Percentiles rank a stretch among this genome's conserved stretches.
Evolutionary conservation across 2,329 filamentous ascomycete species (phyloP).

Genomic region (Chrysoporthe puriensis): DNA sequence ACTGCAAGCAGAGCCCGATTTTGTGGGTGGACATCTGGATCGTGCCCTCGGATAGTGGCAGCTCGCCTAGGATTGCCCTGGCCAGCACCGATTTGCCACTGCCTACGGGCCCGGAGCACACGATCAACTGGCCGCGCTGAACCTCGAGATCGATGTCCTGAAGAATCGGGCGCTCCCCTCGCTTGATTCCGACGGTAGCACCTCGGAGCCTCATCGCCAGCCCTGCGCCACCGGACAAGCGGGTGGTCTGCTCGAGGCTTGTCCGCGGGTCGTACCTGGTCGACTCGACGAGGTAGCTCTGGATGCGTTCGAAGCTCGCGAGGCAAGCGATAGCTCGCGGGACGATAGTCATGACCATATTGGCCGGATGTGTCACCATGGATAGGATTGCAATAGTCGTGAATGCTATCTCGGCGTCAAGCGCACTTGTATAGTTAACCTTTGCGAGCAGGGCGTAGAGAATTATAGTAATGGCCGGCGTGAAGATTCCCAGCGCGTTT

Average conservation of each 20-base stretch:
- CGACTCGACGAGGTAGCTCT: constrained; percentile 36
- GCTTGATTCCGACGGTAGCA: constrained; percentile 24
- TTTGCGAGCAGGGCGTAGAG: constrained; percentile 39
- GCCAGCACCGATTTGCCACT: constrained; percentile 38
- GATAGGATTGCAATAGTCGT: constrained; percentile 44
- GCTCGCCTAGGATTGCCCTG: constrained; percentile 38
- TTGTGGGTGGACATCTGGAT: constrained; percentile 34
- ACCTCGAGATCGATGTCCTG: constrained; percentile 34
- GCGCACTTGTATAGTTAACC: constrained; percentile 20
- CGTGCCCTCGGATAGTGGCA: constrained; percentile 31
- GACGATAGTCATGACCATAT: constrained; percentile 48
- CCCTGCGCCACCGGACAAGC: no score
- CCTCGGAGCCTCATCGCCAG: constrained; percentile 21
- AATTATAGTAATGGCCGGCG: constrained; percentile 43
- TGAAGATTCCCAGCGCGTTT: constrained; percentile 47
- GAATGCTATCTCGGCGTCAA: constrained; percentile 45
- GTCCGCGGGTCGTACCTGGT: background rate
- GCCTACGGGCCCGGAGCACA: constrained; percentile 37
- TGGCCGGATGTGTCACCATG: constrained; percentile 47
- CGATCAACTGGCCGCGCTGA: constrained; percentile 31
- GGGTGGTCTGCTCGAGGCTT: background rate
- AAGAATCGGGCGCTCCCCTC: constrained; percentile 29
- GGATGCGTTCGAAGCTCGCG: constrained; percentile 44
- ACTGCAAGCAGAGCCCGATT: constrained; percentile 44
- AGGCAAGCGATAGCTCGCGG: constrained; percentile 40